Conservation (phyloP, 176 grass and related monocot genomes). For the Carex pumila region DNA sequence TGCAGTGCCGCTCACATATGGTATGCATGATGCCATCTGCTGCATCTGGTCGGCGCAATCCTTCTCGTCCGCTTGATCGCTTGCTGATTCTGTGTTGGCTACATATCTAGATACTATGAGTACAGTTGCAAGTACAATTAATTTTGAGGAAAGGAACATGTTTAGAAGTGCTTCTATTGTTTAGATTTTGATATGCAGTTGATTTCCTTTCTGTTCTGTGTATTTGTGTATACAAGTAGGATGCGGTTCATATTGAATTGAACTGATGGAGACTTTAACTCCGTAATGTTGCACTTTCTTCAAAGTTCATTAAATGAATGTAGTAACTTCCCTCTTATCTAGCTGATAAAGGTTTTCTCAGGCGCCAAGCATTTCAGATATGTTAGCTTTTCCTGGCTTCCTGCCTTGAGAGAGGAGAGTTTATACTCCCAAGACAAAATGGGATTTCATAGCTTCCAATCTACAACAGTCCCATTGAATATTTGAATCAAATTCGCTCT, state of each 20-base stretch:
- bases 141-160: background rate
- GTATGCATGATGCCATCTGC: constrained; percentile 27
- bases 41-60: constrained; percentile 29
- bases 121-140: background rate
- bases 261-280: background rate
- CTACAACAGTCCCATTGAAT: background rate
- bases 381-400: background rate
- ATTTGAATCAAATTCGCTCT: too few species aligned
- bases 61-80: constrained; percentile 14
- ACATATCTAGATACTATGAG: background rate
- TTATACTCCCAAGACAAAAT: background rate
- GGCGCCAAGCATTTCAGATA: background rate
- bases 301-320: constrained; percentile 7
- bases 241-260: background rate
- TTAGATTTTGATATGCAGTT: background rate
- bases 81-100: background rate
- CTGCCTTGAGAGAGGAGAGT: background rate
- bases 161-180: background rate
- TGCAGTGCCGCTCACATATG: constrained; percentile 17
- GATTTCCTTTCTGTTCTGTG: background rate
- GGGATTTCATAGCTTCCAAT: background rate
- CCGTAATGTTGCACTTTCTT: background rate
- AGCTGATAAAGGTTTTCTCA: constrained; percentile 1
- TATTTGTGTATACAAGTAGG: background rate
- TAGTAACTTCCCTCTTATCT: background rate